These are phyloP conservation scores for Colletotrichum orchidophilum DNA, from an alignment of 2,329 filamentous ascomycete genomes.

Conservation along the genomic window DNA sequence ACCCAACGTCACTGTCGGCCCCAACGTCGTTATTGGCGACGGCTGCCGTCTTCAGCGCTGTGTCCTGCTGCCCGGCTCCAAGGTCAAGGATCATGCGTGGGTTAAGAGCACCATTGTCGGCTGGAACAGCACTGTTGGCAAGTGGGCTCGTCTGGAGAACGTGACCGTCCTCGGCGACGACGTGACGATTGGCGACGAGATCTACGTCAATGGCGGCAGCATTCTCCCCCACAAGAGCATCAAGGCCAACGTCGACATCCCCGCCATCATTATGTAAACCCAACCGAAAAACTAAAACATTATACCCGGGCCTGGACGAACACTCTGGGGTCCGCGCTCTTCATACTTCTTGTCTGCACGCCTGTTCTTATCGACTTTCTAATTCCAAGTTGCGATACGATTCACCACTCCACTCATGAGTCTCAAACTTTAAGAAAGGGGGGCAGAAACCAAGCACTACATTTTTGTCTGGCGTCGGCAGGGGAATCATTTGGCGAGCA, in stretches of 20 bases:
- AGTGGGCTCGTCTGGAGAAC: slow-evolving; percentile 97
- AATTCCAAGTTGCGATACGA: slow-evolving; percentile 34
- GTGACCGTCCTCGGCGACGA: slow-evolving; percentile 98
- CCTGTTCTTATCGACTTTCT: slow-evolving; percentile 33
- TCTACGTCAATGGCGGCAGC: slow-evolving; percentile 94
- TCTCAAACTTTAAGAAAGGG: slow-evolving; percentile 11
- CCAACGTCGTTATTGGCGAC: slow-evolving; percentile 90
- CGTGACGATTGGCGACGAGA: slow-evolving; percentile 96
- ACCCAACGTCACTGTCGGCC: slow-evolving; percentile 95
- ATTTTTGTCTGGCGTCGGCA: slow-evolving; percentile 33
- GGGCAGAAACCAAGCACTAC: slow-evolving; percentile 28
- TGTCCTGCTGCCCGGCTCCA: slow-evolving; percentile 87
- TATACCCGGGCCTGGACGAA: slow-evolving; percentile 15
- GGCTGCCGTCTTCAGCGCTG: slow-evolving; percentile 94
- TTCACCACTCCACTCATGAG: slow-evolving; percentile 34
- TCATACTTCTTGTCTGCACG: slow-evolving; percentile 22
- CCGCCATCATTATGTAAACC: slow-evolving; percentile 73
- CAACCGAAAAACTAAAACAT: not conserved
- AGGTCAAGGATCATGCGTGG: slow-evolving; percentile 99
- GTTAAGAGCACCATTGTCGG: slow-evolving; percentile 98
- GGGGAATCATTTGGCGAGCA: slow-evolving; percentile 31
- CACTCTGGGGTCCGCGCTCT: slow-evolving; percentile 7
- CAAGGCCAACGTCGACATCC: slow-evolving; percentile 93
- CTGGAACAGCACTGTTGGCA: slow-evolving; percentile 96
- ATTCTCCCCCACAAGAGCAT: slow-evolving; percentile 98